Conservation (phyloP, 2,329 filamentous ascomycete species). For the Berkeleyomyces basicola region DNA sequence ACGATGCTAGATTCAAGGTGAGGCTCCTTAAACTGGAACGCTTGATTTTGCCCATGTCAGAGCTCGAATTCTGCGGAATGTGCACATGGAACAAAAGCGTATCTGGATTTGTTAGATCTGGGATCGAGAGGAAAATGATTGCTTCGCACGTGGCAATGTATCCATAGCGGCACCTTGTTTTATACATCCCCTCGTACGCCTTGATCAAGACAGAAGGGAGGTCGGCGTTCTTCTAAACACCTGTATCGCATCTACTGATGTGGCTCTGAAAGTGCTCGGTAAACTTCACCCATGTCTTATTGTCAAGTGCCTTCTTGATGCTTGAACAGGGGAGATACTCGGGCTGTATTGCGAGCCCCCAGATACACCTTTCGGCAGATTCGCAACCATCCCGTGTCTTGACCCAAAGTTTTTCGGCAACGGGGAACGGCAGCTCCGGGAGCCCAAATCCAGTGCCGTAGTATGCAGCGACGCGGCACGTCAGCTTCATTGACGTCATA, state of each 20-base stretch:
- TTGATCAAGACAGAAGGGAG: background rate
- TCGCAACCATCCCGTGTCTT: background rate
- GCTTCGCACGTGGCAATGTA: background rate
- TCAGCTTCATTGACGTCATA: background rate
- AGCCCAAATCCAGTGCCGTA: background rate
- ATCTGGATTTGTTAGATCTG: background rate
- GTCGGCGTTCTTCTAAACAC: background rate
- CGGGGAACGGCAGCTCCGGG: background rate
- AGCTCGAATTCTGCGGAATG: background rate
- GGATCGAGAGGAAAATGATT: background rate
- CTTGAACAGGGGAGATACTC: background rate
- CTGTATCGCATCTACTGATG: background rate
- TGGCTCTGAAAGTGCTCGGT: background rate
- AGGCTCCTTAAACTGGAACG: background rate
- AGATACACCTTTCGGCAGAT: background rate
- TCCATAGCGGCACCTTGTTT: background rate
- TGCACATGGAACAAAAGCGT: background rate
- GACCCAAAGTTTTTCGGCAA: background rate
- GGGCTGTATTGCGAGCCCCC: background rate
- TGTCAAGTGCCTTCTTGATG: background rate
- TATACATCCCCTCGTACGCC: background rate
- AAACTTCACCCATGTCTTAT: background rate
- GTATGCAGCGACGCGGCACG: background rate
- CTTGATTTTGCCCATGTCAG: background rate
- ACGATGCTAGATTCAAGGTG: background rate